A percentile compares a stretch with the other conserved stretches of the same genome.
Evolutionary conservation across 805 yeast species (phyloP).

Genomic region (Danielia oregonensis): DNA sequence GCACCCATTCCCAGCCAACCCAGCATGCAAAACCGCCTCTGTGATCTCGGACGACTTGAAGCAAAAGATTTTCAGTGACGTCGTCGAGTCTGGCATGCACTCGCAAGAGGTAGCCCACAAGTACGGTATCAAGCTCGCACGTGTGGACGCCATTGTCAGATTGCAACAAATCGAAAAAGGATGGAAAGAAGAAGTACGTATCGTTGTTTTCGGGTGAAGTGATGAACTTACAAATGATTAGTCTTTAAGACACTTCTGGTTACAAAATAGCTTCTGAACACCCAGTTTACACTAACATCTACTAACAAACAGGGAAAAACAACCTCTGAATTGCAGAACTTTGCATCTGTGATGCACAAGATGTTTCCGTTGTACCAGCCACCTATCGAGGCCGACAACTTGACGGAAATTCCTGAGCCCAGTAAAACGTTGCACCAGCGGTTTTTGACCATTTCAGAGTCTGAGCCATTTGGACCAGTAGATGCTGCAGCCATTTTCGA

Average conservation of each 20-base stretch:
- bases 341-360: slow-evolving; percentile 61
- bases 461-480: slow-evolving; percentile 92
- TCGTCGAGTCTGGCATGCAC: slow-evolving; percentile 48
- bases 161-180: slow-evolving; percentile 62
- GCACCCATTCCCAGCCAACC: slow-evolving; percentile 82
- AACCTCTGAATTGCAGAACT: slow-evolving; percentile 52
- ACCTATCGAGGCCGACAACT: slow-evolving; percentile 54
- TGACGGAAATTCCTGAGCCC: slow-evolving; percentile 93
- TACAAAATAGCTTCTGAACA: slow-evolving; percentile 31
- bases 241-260: slow-evolving; percentile 77
- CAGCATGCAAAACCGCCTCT: slow-evolving; percentile 62
- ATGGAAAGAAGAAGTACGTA: slow-evolving; percentile 60
- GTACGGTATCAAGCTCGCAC: slow-evolving; percentile 75
- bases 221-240: slow-evolving; percentile 63
- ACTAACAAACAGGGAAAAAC: slow-evolving; percentile 48
- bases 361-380: slow-evolving; percentile 73
- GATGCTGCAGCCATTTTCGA: slow-evolving; percentile 87
- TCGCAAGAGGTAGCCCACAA: slow-evolving; percentile 73
- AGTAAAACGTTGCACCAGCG: slow-evolving; percentile 75
- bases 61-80: slow-evolving; percentile 54
- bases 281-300: slow-evolving; percentile 5
- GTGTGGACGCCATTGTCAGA: slow-evolving; percentile 84
- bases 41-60: slow-evolving; percentile 59
- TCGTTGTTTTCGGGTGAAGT: slow-evolving; percentile 13
- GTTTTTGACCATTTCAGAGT: slow-evolving; percentile 86